Base-by-base conservation (phyloP, 495 filamentous ascomycete genomes). In the Hypoxylon trugodes region DNA sequence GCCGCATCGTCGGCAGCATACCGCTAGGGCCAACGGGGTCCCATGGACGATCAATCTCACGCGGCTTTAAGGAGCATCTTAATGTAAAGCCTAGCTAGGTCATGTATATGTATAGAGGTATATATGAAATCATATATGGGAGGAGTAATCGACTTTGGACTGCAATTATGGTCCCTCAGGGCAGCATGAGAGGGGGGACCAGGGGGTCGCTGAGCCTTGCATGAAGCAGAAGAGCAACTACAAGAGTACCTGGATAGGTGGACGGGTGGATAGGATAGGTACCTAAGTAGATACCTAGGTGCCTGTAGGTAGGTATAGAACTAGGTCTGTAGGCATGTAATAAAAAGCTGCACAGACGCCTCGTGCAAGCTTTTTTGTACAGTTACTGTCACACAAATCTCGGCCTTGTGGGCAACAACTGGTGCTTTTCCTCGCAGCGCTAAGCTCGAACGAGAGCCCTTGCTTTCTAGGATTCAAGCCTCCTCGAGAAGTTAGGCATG, bases 301-400 rank as follows among this genome's bases (percentile, higher is more conserved):
- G n/a, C n/a, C n/a, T n/a, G n/a, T n/a, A n/a, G n/a, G n/a, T n/a
- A n/a, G n/a, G n/a, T n/a, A n/a, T n/a, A n/a, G n/a, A n/a, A n/a
- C n/a, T n/a, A n/a, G n/a, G n/a, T n/a, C n/a, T n/a, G n/a, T n/a
- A n/a, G n/a, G n/a, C 10, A 18, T 32, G 21, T 19, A 18, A 53
- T 12, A 28, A 25, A 45, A 42, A 59, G 53, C 54, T 70, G 70
- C 61, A 65, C 61, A 69, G 58, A 61, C 65, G 67, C 68, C 61
- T 64, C 63, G 68, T 61, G n/a, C n/a, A n/a, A 67, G 58, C 43
- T 48, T 61, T 57, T 61, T n/a, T n/a, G n/a, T n/a, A n/a, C n/a
- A n/a, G n/a, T n/a, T 69, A 64, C 53, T 59, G 70, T 70, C 60
- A 59, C 67, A 73, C 68, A 61, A 64, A 66, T 61, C 54, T 72